phyloP scores from a whole-genome alignment of 805 yeast genomes.

The Starmerella gropengiesseri region DNA sequence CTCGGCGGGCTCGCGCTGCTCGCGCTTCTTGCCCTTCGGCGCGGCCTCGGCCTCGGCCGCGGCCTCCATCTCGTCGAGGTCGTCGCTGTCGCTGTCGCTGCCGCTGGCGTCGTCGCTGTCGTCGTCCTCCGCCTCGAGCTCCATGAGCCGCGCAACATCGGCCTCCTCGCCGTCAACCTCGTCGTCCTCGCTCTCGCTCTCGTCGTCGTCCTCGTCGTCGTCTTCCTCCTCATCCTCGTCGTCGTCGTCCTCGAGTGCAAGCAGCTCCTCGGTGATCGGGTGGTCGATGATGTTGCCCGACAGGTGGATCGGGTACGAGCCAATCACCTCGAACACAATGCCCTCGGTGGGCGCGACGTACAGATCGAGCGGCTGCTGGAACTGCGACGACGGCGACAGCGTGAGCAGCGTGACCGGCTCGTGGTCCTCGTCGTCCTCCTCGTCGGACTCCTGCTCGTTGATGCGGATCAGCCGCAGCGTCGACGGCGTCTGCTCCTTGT shows the following conservation, averaged over 20 bases:
- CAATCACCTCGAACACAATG: constrained; percentile 86
- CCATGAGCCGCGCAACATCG: constrained; percentile 45
- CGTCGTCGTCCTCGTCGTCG: constrained; percentile 28
- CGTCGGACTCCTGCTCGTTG: constrained; percentile 29
- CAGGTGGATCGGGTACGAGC: constrained; percentile 85
- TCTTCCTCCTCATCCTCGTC: constrained; percentile 34
- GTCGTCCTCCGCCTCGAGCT: constrained; percentile 38
- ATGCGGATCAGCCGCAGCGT: constrained; percentile 65
- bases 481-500: constrained; percentile 49
- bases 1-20: constrained; percentile 20
- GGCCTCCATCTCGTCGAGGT: constrained; percentile 28
- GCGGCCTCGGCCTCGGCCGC: constrained; percentile 4
- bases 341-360: constrained; percentile 91
- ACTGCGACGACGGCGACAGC: constrained; percentile 59
- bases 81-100: constrained; percentile 30
- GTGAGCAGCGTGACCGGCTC: constrained; percentile 69
- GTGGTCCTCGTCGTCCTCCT: constrained; percentile 44
- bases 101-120: constrained; percentile 31
- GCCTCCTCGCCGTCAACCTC: constrained; percentile 20
- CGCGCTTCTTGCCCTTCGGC: constrained; percentile 26
- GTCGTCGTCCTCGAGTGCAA: constrained; percentile 41
- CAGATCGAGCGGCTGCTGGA: constrained; percentile 82
- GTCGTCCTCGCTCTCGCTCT: constrained; percentile 24
- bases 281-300: constrained; percentile 94
- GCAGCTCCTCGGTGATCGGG: constrained; percentile 67